These are phyloP conservation scores for Calcarisporium arbuscula DNA, from an alignment of 2,329 filamentous ascomycete species.

Conservation along the genomic window DNA sequence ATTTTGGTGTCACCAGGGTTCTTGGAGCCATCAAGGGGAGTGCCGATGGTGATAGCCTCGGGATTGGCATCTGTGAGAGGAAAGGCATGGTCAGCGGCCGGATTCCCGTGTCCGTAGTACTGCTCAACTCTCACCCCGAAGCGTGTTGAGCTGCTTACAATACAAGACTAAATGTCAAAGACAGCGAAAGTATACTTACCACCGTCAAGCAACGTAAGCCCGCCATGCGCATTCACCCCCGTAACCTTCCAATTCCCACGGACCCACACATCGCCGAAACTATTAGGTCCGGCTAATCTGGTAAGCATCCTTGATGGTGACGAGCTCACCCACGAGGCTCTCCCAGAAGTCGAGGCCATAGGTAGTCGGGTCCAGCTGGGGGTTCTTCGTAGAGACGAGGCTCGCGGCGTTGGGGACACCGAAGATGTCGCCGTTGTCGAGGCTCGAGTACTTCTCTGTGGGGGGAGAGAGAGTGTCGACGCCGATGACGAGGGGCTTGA, in stretches of 20 bases:
- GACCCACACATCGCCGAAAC: slow-evolving; percentile 64
- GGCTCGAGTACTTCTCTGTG: slow-evolving; percentile 51
- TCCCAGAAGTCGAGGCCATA: slow-evolving; percentile 73
- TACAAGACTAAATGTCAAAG: too few species aligned
- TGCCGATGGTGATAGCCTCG: slow-evolving; percentile 59
- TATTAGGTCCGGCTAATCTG: slow-evolving; percentile 56
- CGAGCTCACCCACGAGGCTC: slow-evolving; percentile 59
- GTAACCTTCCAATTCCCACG: slow-evolving; percentile 58
- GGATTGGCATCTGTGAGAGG: slow-evolving; percentile 60
- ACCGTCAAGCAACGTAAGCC: slow-evolving; percentile 54
- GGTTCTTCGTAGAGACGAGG: slow-evolving; percentile 53
- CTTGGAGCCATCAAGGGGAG: slow-evolving; percentile 56
- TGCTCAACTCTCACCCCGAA: too few species aligned
- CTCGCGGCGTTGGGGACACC: slow-evolving; percentile 56
- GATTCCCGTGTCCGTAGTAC: too few species aligned
- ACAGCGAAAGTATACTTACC: slow-evolving; percentile 27
- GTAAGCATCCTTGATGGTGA: slow-evolving; percentile 52
- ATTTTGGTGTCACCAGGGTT: slow-evolving; percentile 56
- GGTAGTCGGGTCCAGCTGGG: slow-evolving; percentile 49
- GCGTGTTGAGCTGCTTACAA: too few species aligned
- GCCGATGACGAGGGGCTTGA: slow-evolving; percentile 56
- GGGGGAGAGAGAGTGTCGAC: slow-evolving; percentile 51
- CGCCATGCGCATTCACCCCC: slow-evolving; percentile 56
- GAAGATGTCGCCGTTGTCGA: slow-evolving; percentile 62
- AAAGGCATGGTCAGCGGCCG: slow-evolving; percentile 6